Percentiles rank a stretch among this genome's conserved stretches.
Conservation (phyloP, 306 rosid genomes). For the Vigna angularis region DNA sequence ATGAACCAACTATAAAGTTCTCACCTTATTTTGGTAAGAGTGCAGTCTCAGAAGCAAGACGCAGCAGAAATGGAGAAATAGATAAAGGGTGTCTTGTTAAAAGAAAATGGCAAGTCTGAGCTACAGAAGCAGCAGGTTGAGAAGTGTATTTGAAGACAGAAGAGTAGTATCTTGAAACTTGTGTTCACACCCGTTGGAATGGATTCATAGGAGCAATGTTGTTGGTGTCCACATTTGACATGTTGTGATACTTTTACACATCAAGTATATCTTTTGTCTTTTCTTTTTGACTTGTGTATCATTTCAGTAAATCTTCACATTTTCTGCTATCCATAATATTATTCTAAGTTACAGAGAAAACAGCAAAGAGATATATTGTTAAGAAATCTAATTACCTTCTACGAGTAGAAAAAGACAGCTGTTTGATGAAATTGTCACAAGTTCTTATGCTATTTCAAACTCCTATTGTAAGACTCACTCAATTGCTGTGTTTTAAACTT, state of each 20-base stretch:
- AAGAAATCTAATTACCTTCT: conserved; percentile 39
- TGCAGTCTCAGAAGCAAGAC: conserved; percentile 37
- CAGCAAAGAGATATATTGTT: conserved; percentile 45
- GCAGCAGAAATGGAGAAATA: conserved; percentile 19
- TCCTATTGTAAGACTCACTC: neutral
- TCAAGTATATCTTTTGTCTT: conserved; percentile 13
- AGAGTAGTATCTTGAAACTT: conserved; percentile 30
- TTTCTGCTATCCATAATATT: conserved; percentile 37
- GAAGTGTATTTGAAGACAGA: conserved; percentile 35
- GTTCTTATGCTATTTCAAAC: neutral
- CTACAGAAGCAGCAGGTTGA: conserved; percentile 25
- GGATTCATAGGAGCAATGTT: conserved; percentile 43
- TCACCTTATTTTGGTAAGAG: conserved; percentile 41
- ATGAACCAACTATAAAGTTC: conserved; percentile 16
- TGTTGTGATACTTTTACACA: conserved; percentile 37
- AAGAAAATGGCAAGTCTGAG: conserved; percentile 34
- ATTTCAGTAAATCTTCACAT: conserved; percentile 41
- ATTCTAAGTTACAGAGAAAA: conserved; percentile 28
- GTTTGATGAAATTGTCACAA: conserved; percentile 41
- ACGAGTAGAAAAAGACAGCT: conserved; percentile 38
- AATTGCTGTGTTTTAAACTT: neutral
- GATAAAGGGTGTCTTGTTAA: conserved; percentile 1
- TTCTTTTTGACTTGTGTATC: conserved; percentile 51
- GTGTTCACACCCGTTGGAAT: conserved; percentile 46
- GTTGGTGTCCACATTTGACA: conserved; percentile 49